These are phyloP conservation scores for Breviolum minutum DNA, from an alignment of 73 alveolate genomes.

Conservation along the genomic window DNA sequence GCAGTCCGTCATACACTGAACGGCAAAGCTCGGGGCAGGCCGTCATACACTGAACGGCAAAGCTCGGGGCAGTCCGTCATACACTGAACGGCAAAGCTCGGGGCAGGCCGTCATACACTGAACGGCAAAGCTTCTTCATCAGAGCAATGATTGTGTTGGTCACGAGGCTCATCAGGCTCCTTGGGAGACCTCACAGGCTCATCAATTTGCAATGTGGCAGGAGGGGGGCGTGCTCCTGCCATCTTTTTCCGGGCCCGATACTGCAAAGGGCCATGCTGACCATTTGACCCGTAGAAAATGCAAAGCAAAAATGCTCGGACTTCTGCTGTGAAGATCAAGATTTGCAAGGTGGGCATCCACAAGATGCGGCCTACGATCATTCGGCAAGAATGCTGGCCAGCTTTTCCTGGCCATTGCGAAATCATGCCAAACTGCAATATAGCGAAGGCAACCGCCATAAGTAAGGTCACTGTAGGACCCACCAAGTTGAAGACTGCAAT, in stretches of 20 bases:
- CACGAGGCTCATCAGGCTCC: too few species aligned
- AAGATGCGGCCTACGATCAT: neutral
- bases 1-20: too few species aligned
- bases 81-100: too few species aligned
- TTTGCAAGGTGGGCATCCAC: neutral
- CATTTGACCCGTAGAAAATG: neutral
- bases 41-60: too few species aligned
- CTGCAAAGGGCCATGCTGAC: neutral
- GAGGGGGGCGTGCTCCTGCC: too few species aligned
- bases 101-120: too few species aligned
- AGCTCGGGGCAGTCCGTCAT: too few species aligned
- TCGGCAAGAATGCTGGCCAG: neutral
- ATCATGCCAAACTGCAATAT: neutral
- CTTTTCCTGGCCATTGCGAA: neutral
- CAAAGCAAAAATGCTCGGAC: neutral
- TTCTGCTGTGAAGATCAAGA: neutral
- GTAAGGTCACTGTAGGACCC: neutral
- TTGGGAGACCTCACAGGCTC: too few species aligned
- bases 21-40: too few species aligned
- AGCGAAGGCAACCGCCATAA: neutral
- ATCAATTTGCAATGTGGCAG: too few species aligned
- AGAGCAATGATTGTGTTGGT: too few species aligned
- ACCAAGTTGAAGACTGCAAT: neutral
- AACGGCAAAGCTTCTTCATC: too few species aligned
- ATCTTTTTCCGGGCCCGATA: neutral